Conservation (phyloP, 192 early-diverging fungal genomes). For the Neocallimastix lanati region DNA sequence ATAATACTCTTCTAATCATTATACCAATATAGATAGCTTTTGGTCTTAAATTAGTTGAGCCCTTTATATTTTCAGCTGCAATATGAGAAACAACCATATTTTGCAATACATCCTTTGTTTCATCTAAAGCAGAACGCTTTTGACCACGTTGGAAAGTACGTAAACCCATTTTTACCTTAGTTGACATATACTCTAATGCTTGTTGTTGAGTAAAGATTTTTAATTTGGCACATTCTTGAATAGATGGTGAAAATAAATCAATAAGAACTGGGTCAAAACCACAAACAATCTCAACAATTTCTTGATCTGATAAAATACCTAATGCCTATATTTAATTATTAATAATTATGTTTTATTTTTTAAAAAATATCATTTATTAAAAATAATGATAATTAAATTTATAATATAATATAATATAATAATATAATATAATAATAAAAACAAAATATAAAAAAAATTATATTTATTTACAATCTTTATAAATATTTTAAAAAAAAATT, state of each 20-base stretch:
- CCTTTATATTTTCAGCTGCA: constrained; percentile 27
- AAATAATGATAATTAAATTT: neutral
- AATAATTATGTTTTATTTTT: too few relatives aligned
- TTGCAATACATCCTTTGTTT: constrained; percentile 70
- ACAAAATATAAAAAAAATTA: neutral
- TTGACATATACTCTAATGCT: constrained; percentile 73
- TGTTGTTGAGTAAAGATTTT: constrained; percentile 78
- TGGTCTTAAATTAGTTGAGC: constrained; percentile 59
- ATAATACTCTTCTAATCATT: constrained; percentile 81
- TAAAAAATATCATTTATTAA: too few relatives aligned
- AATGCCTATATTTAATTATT: constrained; percentile 58
- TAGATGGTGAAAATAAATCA: constrained; percentile 61
- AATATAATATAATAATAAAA: neutral
- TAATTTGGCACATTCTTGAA: constrained; percentile 63
- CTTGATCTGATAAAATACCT: constrained; percentile 86
- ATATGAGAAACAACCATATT: constrained; percentile 78
- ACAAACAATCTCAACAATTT: constrained; percentile 81
- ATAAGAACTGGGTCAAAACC: constrained; percentile 68
- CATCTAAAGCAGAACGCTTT: constrained; percentile 32
- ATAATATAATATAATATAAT: neutral
- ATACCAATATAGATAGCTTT: constrained; percentile 85
- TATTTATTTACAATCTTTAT: too few relatives aligned
- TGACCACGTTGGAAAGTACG: constrained; percentile 6
- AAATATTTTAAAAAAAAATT: neutral
- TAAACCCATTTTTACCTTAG: constrained; percentile 45